Conservation (phyloP, 306 rosid species). For the Biancaea sappan region DNA sequence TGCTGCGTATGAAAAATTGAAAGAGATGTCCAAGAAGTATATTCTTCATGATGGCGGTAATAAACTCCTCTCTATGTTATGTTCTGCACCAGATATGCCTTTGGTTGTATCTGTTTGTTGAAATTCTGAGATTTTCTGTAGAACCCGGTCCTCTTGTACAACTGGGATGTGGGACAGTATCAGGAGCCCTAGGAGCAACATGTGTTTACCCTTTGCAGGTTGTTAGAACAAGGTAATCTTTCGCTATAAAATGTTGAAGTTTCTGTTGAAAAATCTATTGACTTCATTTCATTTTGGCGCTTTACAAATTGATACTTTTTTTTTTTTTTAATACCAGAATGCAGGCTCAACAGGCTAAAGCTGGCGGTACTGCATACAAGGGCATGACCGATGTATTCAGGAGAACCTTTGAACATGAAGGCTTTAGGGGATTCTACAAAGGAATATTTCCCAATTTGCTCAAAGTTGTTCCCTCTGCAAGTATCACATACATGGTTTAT, state of each 20-base stretch:
- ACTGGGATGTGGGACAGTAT: conserved; percentile 92
- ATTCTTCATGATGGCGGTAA: conserved; percentile 78
- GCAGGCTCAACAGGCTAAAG: conserved; percentile 72
- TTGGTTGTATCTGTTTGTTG: conserved; percentile 25
- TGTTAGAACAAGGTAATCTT: conserved; percentile 78
- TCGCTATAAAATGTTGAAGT: conserved; percentile 2
- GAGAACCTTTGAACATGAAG: conserved; percentile 78
- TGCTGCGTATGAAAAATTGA: conserved; percentile 85
- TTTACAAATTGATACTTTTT: conserved; percentile 29
- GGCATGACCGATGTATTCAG: conserved; percentile 90
- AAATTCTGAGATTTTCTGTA: conserved; percentile 43
- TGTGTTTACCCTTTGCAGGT: conserved; percentile 98
- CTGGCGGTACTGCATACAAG: conserved; percentile 41
- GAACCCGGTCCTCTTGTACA: conserved; percentile 94
- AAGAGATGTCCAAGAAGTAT: conserved; percentile 84
- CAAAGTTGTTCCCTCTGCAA: conserved; percentile 95
- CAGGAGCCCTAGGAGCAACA: conserved; percentile 94
- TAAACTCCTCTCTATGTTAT: conserved; percentile 28
- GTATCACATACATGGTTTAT: conserved; percentile 90
- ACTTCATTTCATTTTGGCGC: conserved; percentile 21
- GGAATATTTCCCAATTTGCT: conserved; percentile 91
- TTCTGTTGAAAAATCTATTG: conserved; percentile 25
- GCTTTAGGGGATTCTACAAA: conserved; percentile 85
- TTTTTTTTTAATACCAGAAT: conserved; percentile 53
- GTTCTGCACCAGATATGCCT: conserved; percentile 37